These are phyloP conservation scores for Ceratobasidium sp. DNA, from an alignment of 1,284 basidiomycete genomes.

Conservation along the genomic window DNA sequence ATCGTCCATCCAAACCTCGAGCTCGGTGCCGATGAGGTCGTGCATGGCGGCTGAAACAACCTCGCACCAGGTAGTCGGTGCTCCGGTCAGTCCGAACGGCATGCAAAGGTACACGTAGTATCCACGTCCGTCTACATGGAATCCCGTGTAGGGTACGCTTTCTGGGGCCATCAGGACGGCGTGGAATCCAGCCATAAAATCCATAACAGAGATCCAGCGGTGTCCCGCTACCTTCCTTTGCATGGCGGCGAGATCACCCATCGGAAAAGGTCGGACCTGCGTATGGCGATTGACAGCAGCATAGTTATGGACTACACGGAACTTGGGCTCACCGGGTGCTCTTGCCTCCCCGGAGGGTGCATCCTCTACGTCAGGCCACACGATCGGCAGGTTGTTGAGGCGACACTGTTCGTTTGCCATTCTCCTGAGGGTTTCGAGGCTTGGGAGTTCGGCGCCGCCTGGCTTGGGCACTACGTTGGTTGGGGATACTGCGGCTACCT, in stretches of 20 bases:
- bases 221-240: slow-evolving; percentile 42
- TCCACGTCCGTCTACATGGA: slow-evolving; percentile 44
- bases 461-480: slow-evolving; percentile 47
- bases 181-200: slow-evolving; percentile 43
- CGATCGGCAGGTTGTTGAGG: background rate
- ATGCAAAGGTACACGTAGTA: slow-evolving; percentile 43
- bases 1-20: slow-evolving; percentile 45
- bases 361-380: slow-evolving; percentile 3
- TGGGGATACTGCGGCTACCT: slow-evolving; percentile 41
- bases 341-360: background rate
- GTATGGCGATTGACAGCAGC: slow-evolving; percentile 46
- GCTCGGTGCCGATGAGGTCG: slow-evolving; percentile 37
- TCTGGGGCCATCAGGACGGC: slow-evolving; percentile 30
- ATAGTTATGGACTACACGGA: slow-evolving; percentile 46
- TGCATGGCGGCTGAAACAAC: slow-evolving; percentile 35
- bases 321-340: slow-evolving; percentile 39
- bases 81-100: slow-evolving; percentile 44
- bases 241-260: slow-evolving; percentile 33
- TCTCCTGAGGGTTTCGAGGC: slow-evolving; percentile 26
- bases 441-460: slow-evolving; percentile 3
- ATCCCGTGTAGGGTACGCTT: slow-evolving; percentile 40
- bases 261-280: slow-evolving; percentile 41
- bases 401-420: slow-evolving; percentile 34
- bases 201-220: slow-evolving; percentile 37
- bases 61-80: slow-evolving; percentile 42